A percentile compares a stretch with the other conserved stretches of the same genome.
Conservation (phyloP, 2,329 filamentous ascomycete species). For the Alternaria brassicicola region DNA sequence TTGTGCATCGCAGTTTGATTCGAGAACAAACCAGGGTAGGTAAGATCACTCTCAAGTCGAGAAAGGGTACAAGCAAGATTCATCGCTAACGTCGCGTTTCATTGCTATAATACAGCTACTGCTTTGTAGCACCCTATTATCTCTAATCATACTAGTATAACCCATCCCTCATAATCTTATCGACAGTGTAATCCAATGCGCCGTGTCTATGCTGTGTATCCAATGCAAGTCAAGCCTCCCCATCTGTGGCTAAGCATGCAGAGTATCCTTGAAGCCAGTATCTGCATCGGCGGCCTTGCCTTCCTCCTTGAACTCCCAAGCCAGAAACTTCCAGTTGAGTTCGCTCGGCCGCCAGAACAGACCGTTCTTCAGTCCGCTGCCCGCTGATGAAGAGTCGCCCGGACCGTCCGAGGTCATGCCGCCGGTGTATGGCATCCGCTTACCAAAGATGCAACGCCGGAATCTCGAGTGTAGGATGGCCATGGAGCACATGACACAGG, state of each 20-base stretch:
- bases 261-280: constrained; percentile 27
- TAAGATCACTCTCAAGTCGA: too few relatives aligned
- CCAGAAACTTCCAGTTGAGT: constrained; percentile 84
- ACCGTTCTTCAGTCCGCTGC: constrained; percentile 58
- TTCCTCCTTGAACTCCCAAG: constrained; percentile 70
- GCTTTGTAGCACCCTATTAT: neutral
- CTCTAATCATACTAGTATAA: neutral
- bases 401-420: constrained; percentile 75
- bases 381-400: constrained; percentile 16
- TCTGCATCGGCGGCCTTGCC: constrained; percentile 14
- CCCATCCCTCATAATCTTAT: constrained; percentile 3
- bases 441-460: constrained; percentile 79
- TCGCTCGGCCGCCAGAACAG: constrained; percentile 71
- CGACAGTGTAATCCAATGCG: constrained; percentile 28
- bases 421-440: constrained; percentile 79
- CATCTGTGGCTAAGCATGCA: constrained; percentile 38
- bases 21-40: too few relatives aligned
- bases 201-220: constrained; percentile 31
- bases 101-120: neutral
- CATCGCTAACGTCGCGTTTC: neutral
- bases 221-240: constrained; percentile 20
- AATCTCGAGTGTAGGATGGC: constrained; percentile 93
- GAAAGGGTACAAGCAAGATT: too few relatives aligned
- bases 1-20: too few relatives aligned
- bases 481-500: constrained; percentile 97